These are phyloP conservation scores for Nelumbo lutea DNA, from an alignment of 164 flowering plant genomes.

Conservation along the genomic window DNA sequence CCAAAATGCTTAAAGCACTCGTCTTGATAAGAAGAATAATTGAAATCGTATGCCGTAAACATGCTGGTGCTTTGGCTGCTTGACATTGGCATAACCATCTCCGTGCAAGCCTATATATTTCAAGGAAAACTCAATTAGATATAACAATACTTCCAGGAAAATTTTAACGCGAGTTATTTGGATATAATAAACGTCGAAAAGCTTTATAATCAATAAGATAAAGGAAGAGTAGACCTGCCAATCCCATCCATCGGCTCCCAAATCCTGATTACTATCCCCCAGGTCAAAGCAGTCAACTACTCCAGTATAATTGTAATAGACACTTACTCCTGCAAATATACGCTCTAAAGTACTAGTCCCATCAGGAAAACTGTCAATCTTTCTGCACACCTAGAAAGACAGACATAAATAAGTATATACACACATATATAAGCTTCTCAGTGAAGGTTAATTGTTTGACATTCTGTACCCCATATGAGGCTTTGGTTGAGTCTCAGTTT, in stretches of 20 bases:
- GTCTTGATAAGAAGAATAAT: conserved; percentile 46
- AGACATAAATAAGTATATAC: not conserved
- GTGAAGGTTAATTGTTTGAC: not conserved
- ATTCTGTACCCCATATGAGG: not conserved
- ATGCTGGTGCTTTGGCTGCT: conserved; percentile 59
- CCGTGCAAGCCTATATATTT: conserved; percentile 71
- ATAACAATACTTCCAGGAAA: not conserved
- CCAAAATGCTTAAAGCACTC: conserved; percentile 43
- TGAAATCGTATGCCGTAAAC: conserved; percentile 61
- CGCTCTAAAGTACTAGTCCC: conserved; percentile 57
- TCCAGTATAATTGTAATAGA: conserved; percentile 87
- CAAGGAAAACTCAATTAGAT: conserved; percentile 5
- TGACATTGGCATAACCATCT: conserved; percentile 94
- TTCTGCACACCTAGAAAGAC: conserved; percentile 60
- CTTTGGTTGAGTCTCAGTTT: not conserved
- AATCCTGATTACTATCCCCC: conserved; percentile 66
- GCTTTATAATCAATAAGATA: not conserved
- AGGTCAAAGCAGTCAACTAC: conserved; percentile 63
- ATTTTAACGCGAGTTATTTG: not conserved
- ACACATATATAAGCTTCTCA: not conserved
- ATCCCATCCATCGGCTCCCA: conserved; percentile 83
- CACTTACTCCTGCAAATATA: conserved; percentile 70
- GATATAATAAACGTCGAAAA: not conserved
- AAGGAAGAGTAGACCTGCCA: conserved; percentile 60
- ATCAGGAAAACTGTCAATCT: conserved; percentile 52